Conservation (phyloP, 208 protist genomes). For the Sergeia podlipaevii region DNA sequence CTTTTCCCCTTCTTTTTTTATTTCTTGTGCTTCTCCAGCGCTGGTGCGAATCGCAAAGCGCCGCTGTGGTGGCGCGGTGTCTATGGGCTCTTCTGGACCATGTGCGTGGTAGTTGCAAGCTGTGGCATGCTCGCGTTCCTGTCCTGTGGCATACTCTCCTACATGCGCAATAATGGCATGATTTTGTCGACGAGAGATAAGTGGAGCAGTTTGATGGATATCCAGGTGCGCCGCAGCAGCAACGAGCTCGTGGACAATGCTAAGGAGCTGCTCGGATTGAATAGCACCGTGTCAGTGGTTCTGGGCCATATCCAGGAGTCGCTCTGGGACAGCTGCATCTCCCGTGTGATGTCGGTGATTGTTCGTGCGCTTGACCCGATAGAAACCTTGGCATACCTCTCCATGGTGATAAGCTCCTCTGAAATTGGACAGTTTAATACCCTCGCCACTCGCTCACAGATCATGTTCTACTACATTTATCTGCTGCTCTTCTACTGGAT, state of each 20-base stretch:
- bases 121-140: constrained; percentile 43
- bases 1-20: constrained; percentile 43
- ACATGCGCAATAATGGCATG: constrained; percentile 48
- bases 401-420: constrained; percentile 34
- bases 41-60: constrained; percentile 35
- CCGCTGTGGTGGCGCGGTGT: constrained; percentile 35
- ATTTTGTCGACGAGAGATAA: constrained; percentile 29
- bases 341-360: constrained; percentile 17
- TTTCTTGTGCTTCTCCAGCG: constrained; percentile 47
- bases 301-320: constrained; percentile 8
- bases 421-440: constrained; percentile 34
- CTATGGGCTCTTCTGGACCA: constrained; percentile 53
- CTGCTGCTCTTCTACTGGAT: constrained; percentile 78
- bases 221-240: constrained; percentile 21
- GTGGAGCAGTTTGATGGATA: constrained; percentile 62
- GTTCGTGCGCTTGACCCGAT: constrained; percentile 51
- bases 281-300: constrained; percentile 2
- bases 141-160: constrained; percentile 39
- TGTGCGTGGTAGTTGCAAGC: constrained; percentile 38
- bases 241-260: constrained; percentile 14
- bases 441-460: constrained; percentile 30
- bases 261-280: constrained; percentile 20
- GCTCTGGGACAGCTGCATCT: constrained; percentile 16
- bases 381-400: constrained; percentile 62
- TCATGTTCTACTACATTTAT: constrained; percentile 63